Evolutionary conservation across 805 yeast genomes (phyloP), one percentile per base, ranked within the genome.

Genomic region (Helenozyma rhizophorensis): DNA sequence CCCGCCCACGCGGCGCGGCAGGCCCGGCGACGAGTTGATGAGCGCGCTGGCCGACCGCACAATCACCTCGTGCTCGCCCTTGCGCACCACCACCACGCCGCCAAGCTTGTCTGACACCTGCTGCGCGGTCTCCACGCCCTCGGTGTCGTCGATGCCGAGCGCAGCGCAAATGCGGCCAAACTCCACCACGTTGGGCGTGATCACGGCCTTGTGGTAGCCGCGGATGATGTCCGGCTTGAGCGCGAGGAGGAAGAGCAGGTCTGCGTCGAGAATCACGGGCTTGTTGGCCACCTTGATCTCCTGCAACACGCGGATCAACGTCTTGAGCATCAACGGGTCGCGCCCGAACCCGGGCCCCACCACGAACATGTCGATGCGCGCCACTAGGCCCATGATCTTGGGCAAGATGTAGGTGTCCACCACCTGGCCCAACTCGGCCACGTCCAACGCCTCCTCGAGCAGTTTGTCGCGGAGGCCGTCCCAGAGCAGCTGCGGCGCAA

Each of bases 261-360:
- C 98, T 0, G 97, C 98, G 56, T 93, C 98, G 28, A 93, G 56
- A 2, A 93, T 78, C 4, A 93, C 60, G 0, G 96, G 95, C 25
- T 80, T 62, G 23, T 73, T 61, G 27, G 77, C 62, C 14, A 68
- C 62, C 47, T 67, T 74, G 28, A 82, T 70, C 40, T 76, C 77
- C 39, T 65, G 65, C 26, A 88, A 66, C 14, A 86, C 69, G 19
- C 66, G 51, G n/a, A 68, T 68, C 36, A 83, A 68, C 2, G 82
- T 71, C 30, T 69, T 65, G 33, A 81, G 56, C 86, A 87, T 81
- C 22, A 72, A 50, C 4, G 59, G 56, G 53, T 88, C 95, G 30
- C 98, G 67, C 0, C 98, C 98, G 37, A 89, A 72, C 0, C 97
- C 98, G 0, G 97, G 97, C 0, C 97, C 97, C 23, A 90, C 70